A percentile compares a stretch with the other conserved stretches of the same genome.
Conservation (phyloP, 2,329 filamentous ascomycete species). For the Clathrospora elynae region DNA sequence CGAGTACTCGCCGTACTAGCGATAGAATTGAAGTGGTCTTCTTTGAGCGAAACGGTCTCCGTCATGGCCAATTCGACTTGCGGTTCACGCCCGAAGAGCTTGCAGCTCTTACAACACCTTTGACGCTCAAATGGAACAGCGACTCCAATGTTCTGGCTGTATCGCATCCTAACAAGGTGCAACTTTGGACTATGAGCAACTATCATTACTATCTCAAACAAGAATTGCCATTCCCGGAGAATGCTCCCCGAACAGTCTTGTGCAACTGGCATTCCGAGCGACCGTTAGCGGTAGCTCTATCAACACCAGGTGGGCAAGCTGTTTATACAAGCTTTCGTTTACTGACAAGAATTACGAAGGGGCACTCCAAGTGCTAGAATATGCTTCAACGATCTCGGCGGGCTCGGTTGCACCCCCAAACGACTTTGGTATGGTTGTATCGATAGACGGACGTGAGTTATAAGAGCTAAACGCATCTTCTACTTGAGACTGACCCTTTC, state of each 20-base stretch:
- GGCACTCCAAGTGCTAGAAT: constrained; percentile 64
- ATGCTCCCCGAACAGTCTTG: constrained; percentile 16
- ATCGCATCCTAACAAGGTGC: constrained; percentile 72
- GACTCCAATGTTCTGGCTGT: constrained; percentile 92
- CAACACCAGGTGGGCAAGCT: constrained; percentile 38
- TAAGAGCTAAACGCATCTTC: background rate
- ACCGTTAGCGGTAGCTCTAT: constrained; percentile 68
- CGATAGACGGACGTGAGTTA: constrained; percentile 75
- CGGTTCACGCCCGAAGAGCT: constrained; percentile 66
- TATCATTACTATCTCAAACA: constrained; percentile 99
- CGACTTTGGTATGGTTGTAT: constrained; percentile 79
- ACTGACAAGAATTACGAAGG: constrained; percentile 31
- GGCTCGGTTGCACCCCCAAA: constrained; percentile 72
- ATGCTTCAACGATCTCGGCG: constrained; percentile 68
- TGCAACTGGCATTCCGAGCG: constrained; percentile 83
- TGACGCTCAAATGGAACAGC: constrained; percentile 81
- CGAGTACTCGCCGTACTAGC: constrained; percentile 75
- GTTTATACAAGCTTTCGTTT: background rate
- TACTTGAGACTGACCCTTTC: constrained; percentile 22
- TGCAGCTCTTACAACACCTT: constrained; percentile 59
- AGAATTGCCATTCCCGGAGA: constrained; percentile 61
- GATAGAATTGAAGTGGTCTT: constrained; percentile 83
- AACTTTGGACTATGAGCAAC: constrained; percentile 96
- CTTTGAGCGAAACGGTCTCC: constrained; percentile 94
- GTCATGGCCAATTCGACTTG: constrained; percentile 93